Base-by-base conservation (phyloP, 345 rosid species). In the Eucalyptus pauciflora region DNA sequence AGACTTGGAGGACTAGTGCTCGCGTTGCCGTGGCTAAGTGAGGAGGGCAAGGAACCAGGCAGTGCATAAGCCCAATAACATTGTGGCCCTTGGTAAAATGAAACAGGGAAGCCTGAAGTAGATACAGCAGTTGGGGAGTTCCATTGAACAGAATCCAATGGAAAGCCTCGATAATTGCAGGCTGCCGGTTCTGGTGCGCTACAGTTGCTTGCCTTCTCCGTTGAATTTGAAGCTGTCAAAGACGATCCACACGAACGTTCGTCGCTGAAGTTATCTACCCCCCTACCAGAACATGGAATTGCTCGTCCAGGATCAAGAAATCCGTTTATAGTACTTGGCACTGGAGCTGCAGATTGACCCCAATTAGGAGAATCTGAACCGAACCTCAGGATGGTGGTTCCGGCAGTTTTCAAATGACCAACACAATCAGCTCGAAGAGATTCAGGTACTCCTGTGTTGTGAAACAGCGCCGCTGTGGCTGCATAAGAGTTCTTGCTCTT, bases 401-500 rank as follows among this genome's bases (percentile, higher is more conserved):
- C 46, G 1, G 83, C 46, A 3, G 27, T 37, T 93, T 93, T 67
- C 69, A 91, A 90, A 51, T 88, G 92, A 81, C 91, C 58, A 81
- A 45, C 80, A 69, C 80, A 17, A 69, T 69, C 80, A 69, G 92
- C 67, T 86, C 87, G 89, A 13, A 93, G 88, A 89, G 93, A 92
- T 88, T 95, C 95, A 10, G 96, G 93, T 18, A 93, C 93, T 90
- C 93, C 56, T 37, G 90, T 58, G 88, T 94, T 93, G 43, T 91
- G 93, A 87, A 91, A 95, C 87, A 88, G 92, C 2, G 80, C 80
- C 80, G 8, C 80, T 0, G 45, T 31, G 7, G 92, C 85, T 49
- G 93, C 90, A 60, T 93, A 90, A 90, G 94, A 91, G 92, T 87
- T 92, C 92, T 95, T 96, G 92, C 94, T 96, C 94, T 95, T 97